phyloP scores from a whole-genome alignment of 2,329 filamentous ascomycete species.

The Sclerotinia spermophila region DNA sequence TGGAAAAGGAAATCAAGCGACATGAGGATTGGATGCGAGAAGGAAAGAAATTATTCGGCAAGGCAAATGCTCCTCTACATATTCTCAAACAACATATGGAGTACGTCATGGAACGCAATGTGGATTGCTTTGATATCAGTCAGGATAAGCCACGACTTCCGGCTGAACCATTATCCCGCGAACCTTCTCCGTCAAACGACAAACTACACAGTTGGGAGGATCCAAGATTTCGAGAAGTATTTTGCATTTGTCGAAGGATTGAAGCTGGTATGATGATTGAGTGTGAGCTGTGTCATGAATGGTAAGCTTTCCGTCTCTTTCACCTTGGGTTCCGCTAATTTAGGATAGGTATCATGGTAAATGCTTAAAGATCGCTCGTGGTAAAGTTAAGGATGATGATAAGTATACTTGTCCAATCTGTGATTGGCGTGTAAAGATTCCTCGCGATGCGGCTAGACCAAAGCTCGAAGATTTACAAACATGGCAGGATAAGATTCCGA shows the following conservation, averaged over 20 bases:
- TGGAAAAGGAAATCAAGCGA: slow-evolving; percentile 89
- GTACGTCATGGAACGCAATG: slow-evolving; percentile 84
- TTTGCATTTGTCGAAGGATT: slow-evolving; percentile 90
- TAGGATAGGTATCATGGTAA: slow-evolving; percentile 84
- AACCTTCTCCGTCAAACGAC: slow-evolving; percentile 59
- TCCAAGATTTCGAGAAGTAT: slow-evolving; percentile 70
- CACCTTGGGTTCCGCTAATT: slow-evolving; percentile 19
- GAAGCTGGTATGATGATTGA: slow-evolving; percentile 99
- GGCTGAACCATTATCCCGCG: slow-evolving; percentile 86
- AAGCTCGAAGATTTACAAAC: slow-evolving; percentile 85
- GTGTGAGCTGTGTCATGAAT: slow-evolving; percentile 96
- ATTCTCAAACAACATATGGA: slow-evolving; percentile 95
- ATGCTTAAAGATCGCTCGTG: slow-evolving; percentile 93
- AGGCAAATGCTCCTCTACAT: slow-evolving; percentile 93
- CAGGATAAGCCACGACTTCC: slow-evolving; percentile 82
- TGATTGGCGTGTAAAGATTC: slow-evolving; percentile 95
- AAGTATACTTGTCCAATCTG: slow-evolving; percentile 98
- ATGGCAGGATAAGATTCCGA: slow-evolving; percentile 79
- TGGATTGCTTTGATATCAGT: slow-evolving; percentile 84
- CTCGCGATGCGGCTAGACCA: slow-evolving; percentile 88
- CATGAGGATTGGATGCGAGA: slow-evolving; percentile 99
- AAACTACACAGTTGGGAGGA: slow-evolving; percentile 56
- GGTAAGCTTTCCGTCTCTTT: slow-evolving; percentile 53
- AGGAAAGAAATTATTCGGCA: slow-evolving; percentile 96
- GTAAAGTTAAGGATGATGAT: slow-evolving; percentile 97